phyloP scores from a whole-genome alignment of 1,284 basidiomycete genomes.

The Leccinum fallax region DNA sequence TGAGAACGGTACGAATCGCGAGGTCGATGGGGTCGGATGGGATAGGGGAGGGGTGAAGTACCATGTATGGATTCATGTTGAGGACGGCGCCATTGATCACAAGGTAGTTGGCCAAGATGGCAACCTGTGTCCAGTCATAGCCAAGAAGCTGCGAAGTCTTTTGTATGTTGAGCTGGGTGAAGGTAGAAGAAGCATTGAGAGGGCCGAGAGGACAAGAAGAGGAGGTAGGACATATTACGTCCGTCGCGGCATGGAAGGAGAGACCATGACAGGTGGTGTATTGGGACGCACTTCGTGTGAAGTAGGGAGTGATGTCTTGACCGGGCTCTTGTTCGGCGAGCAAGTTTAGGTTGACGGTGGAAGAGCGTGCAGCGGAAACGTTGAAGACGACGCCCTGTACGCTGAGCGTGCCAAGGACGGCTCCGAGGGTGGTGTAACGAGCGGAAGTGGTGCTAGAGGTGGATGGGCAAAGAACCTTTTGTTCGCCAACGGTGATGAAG shows the following conservation, averaged over 20 bases:
- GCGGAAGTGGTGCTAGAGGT: conserved; percentile 57
- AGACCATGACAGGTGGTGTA: conserved; percentile 68
- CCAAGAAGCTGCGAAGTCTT: conserved; percentile 74
- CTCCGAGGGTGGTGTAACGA: conserved; percentile 70
- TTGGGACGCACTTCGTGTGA: conserved; percentile 66
- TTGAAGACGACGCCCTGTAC: conserved; percentile 83
- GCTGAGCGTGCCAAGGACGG: conserved; percentile 65
- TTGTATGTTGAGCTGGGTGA: conserved; percentile 58
- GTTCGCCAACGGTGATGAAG: conserved; percentile 94
- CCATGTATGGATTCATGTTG: conserved; percentile 89
- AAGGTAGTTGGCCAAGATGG: conserved; percentile 67
- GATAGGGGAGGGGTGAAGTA: conserved; percentile 69
- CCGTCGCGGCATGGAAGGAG: conserved; percentile 68
- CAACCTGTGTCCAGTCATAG: conserved; percentile 88
- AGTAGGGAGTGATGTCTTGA: conserved; percentile 87
- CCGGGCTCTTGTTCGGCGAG: conserved; percentile 67
- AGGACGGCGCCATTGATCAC: conserved; percentile 94
- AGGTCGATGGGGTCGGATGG: conserved; percentile 79
- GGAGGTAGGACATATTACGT: conserved; percentile 66
- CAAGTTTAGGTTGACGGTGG: conserved; percentile 57
- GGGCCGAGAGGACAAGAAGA: conserved; percentile 65
- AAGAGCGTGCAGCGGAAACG: conserved; percentile 57
- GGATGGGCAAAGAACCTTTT: conserved; percentile 88
- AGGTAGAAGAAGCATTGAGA: conserved; percentile 58
- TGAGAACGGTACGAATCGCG: conserved; percentile 79